These are phyloP conservation scores for Paralagenidium karlingii DNA, from an alignment of 352 stramenopile genomes.

Conservation along the genomic window DNA sequence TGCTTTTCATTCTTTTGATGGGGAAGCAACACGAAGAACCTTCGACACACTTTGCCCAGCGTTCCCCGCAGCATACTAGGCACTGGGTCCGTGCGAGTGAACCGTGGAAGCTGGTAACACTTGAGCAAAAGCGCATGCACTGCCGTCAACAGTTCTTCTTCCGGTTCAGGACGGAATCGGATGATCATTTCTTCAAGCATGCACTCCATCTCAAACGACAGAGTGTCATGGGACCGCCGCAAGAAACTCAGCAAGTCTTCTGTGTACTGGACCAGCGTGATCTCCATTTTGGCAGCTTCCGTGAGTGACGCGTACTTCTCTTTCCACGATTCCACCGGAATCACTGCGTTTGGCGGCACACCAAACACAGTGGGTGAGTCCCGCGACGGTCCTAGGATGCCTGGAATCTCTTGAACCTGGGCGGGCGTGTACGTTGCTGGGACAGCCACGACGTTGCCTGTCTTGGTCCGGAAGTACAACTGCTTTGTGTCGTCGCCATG, in stretches of 20 bases:
- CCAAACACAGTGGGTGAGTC: conserved; percentile 56
- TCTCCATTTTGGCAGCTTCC: conserved; percentile 36
- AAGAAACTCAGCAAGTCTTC: conserved; percentile 93
- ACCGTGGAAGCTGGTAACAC: conserved; percentile 80
- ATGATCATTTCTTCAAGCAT: conserved; percentile 99
- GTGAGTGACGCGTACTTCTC: conserved; percentile 9
- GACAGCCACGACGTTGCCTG: conserved; percentile 63
- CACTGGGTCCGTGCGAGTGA: conserved; percentile 66
- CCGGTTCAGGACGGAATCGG: conserved; percentile 92
- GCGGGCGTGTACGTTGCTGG: conserved; percentile 26
- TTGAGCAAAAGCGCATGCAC: conserved; percentile 93
- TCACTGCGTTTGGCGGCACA: conserved; percentile 33
- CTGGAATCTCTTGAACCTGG: conserved; percentile 59
- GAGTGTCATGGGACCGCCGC: conserved; percentile 75
- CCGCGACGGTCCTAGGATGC: conserved; percentile 52
- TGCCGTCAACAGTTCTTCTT: conserved; percentile 95
- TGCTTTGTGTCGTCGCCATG: too few species aligned
- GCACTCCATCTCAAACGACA: conserved; percentile 93
- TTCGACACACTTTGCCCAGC: conserved; percentile 85
- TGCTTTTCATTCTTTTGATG: conserved; percentile 85
- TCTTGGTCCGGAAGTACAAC: conserved; percentile 72
- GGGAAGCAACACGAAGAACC: conserved; percentile 79
- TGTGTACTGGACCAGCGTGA: conserved; percentile 77
- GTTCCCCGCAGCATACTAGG: conserved; percentile 84
- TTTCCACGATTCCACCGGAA: conserved; percentile 18